Evolutionary conservation across 176 grass and related monocot species (phyloP).

Genomic region (Oryza glumipatula): DNA sequence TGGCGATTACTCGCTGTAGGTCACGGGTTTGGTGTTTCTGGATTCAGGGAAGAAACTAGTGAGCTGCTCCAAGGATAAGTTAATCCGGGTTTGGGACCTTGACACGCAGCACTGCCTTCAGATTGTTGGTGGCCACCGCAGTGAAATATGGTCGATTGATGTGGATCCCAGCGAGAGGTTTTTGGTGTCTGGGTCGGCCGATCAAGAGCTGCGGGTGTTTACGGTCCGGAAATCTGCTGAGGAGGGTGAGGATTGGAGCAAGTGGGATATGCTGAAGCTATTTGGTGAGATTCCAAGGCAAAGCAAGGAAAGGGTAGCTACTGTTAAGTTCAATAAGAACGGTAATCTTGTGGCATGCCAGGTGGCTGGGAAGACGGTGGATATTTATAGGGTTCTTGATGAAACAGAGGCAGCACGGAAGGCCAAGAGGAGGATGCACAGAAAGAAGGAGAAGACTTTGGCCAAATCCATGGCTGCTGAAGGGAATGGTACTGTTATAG

Average conservation of each 20-base stretch:
- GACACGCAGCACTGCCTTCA: conserved; percentile 92
- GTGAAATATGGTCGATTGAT: conserved; percentile 91
- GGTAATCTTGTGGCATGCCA: conserved; percentile 85
- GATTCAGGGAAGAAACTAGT: conserved; percentile 95
- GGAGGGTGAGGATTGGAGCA: conserved; percentile 63
- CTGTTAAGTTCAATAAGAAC: conserved; percentile 71
- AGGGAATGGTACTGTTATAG: conserved; percentile 61
- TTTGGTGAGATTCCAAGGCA: conserved; percentile 91
- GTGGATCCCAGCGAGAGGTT: conserved; percentile 69
- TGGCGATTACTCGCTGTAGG: conserved; percentile 45
- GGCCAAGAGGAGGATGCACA: conserved; percentile 76
- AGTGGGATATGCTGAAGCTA: conserved; percentile 87
- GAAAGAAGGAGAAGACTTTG: conserved; percentile 83
- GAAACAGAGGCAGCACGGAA: conserved; percentile 68
- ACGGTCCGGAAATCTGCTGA: conserved; percentile 55
- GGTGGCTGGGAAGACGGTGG: conserved; percentile 72
- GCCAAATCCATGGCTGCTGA: conserved; percentile 49
- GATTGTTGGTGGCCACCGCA: conserved; percentile 80
- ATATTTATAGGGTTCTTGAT: conserved; percentile 86
- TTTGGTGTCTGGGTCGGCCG: conserved; percentile 79
- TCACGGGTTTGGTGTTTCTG: conserved; percentile 82
- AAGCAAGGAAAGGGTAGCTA: conserved; percentile 78
- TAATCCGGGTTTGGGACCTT: conserved; percentile 95
- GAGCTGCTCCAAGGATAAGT: conserved; percentile 95
- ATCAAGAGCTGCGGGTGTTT: conserved; percentile 78